These are phyloP conservation scores for Colletotrichum plurivorum DNA, from an alignment of 2,329 filamentous ascomycete species.

Conservation along the genomic window DNA sequence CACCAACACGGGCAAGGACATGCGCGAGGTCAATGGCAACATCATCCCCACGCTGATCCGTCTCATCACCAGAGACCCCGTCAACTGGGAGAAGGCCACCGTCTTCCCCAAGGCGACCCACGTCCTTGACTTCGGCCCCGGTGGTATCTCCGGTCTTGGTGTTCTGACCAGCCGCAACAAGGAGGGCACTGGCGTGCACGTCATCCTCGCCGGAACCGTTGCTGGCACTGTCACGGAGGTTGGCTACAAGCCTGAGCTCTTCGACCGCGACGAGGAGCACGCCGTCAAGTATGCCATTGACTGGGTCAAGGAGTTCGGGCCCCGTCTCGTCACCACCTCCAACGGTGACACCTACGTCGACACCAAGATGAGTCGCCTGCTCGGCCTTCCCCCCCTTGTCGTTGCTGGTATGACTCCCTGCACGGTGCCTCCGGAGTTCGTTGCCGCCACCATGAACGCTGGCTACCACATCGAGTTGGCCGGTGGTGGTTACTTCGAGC, in stretches of 20 bases:
- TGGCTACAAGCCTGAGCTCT: slow-evolving; percentile 97
- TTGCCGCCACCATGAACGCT: slow-evolving; percentile 92
- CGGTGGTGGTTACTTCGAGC: slow-evolving; percentile 90
- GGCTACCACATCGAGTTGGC: slow-evolving; percentile 95
- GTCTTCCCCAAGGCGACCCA: slow-evolving; percentile 92
- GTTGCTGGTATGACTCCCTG: slow-evolving; percentile 95
- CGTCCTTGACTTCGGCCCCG: slow-evolving; percentile 95
- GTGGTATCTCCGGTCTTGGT: slow-evolving; percentile 95
- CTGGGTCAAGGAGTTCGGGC: slow-evolving; percentile 98
- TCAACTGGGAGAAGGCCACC: slow-evolving; percentile 97
- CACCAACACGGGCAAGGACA: slow-evolving; percentile 89
- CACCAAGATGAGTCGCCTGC: slow-evolving; percentile 92
- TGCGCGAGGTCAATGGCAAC: slow-evolving; percentile 80
- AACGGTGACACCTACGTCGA: slow-evolving; percentile 92
- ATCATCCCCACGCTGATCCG: slow-evolving; percentile 89
- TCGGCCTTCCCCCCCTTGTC: slow-evolving; percentile 89
- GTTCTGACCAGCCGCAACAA: slow-evolving; percentile 99
- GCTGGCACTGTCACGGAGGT: slow-evolving; percentile 91
- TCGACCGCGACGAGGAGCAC: slow-evolving; percentile 95
- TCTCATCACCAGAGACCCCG: slow-evolving; percentile 93
- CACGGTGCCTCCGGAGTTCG: slow-evolving; percentile 92
- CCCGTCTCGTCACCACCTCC: slow-evolving; percentile 91
- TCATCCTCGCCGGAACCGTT: slow-evolving; percentile 94
- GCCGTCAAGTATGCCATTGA: slow-evolving; percentile 95
- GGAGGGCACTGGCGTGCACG: slow-evolving; percentile 96